phyloP scores from a whole-genome alignment of 2,329 filamentous ascomycete species.

The Pseudopithomyces chartarum region DNA sequence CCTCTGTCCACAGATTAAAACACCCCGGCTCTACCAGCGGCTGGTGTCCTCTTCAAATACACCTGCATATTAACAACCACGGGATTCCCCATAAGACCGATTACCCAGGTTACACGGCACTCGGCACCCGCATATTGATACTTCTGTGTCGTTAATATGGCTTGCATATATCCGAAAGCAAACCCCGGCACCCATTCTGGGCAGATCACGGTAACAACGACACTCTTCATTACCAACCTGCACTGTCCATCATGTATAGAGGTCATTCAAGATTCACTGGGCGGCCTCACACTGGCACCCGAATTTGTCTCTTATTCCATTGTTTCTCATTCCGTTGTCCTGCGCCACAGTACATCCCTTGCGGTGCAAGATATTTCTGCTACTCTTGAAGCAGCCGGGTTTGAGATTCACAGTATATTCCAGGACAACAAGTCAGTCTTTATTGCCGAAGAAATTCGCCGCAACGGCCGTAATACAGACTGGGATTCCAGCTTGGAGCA shows the following conservation, averaged over 20 bases:
- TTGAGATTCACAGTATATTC: constrained; percentile 61
- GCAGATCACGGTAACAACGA: constrained; percentile 49
- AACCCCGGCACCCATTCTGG: constrained; percentile 14
- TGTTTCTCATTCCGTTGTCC: constrained; percentile 70
- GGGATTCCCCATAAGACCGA: constrained; percentile 9
- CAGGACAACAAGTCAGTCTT: constrained; percentile 27
- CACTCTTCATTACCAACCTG: constrained; percentile 73
- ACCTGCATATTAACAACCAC: constrained; percentile 11
- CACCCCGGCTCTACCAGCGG: constrained; percentile 2
- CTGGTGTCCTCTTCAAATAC: neutral
- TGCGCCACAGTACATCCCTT: constrained; percentile 57
- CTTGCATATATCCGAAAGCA: constrained; percentile 11
- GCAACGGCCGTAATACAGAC: constrained; percentile 22
- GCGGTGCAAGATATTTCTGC: constrained; percentile 47
- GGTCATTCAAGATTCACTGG: constrained; percentile 65
- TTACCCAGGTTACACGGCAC: constrained; percentile 10
- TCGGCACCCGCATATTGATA: constrained; percentile 21
- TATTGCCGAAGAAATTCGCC: constrained; percentile 21
- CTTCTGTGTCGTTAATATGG: constrained; percentile 17
- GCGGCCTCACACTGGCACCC: constrained; percentile 53
- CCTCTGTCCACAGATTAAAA: constrained; percentile 27
- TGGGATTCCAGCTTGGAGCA: constrained; percentile 44
- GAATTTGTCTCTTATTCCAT: constrained; percentile 70
- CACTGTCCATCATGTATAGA: constrained; percentile 78
- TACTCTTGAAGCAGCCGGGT: constrained; percentile 62